Evolutionary conservation across 1,284 basidiomycete genomes (phyloP), one percentile per base, ranked within the genome.

Genomic region (Thelephora terrestris): DNA sequence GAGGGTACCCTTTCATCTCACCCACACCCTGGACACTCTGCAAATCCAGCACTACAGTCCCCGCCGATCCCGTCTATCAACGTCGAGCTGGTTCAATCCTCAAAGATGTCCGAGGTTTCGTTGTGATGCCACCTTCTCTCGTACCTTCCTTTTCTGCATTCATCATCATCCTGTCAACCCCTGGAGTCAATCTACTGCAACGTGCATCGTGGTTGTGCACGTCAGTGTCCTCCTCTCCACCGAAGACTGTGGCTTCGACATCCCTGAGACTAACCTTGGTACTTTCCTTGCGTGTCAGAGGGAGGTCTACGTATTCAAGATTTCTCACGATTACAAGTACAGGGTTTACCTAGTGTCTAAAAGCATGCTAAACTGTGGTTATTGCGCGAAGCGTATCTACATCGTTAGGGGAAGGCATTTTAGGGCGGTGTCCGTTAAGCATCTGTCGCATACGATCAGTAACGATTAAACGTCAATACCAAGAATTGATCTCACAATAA

Each of bases 401-500:
- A 47, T 21, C 29, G 14, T 10, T 3, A 32, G 9, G 29, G 7
- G 29, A 32, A 32, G 14, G 29, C 29, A 32, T 12, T 32, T 6
- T 32, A 32, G 29, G 29, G 29, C 40, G 9, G 37, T 21, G 20
- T 34, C 32, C 42, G 49, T 52, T 37, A 58, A 32, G 55, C 54
- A 44, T 58, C 56, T 55, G 34, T 2, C 2, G n/a, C 14, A 2
- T 12, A 37, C 3, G 25, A 36, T 21, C 23, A 43, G 23, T 32
- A 12, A 16, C 24, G 39, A 34, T 37, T 20, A 20, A 43, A 32
- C 12, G 7, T 23, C 25, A 12, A 10, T n/a, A 18, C n/a, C n/a
- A 37, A 37, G 20, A 16, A 6, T 5, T 23, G 18, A 14, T 68
- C 78, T 53, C 53, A 84, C 81, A 85, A 58, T 85, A 86, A 23